Evolutionary conservation across 228 moss, liverwort and hornwort species (phyloP), one percentile per base, ranked within the genome.

Genomic region (Sphagnum magellanicum): DNA sequence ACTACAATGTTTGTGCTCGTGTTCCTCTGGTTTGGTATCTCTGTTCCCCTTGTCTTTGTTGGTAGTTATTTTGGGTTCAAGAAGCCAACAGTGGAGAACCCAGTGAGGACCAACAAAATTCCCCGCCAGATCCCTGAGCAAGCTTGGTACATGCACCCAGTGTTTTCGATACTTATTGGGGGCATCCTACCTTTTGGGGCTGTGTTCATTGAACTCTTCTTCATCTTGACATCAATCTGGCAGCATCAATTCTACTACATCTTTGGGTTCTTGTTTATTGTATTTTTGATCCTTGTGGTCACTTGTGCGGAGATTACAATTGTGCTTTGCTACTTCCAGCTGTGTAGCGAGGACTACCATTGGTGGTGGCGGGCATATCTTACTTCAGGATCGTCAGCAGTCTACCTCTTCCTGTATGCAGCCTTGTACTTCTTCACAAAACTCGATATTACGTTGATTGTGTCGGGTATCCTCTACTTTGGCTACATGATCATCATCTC

Each of bases 281-380:
- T 97, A 53, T 97, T 97, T 72, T 65, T 97, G 53, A 97, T 97
- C 66, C 90, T 97, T 63, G 87, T 93, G 68, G 96, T 97, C 16
- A 97, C 96, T 0, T 97, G 96, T 67, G 96, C 96, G 16, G 96
- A 97, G 65, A 97, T 97, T 71, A 97, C 96, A 10, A 91, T 97
- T 3, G 96, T 97, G 66, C 89, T 97, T 10, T 93, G 96, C 88
- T 97, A 97, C 91, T 97, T 97, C 85, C 96, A 97, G 75, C 72
- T 97, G 52, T 97, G 97, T 72, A 97, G 97, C 63, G 97, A 97
- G 83, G 97, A 97, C 62, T 97, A 97, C 73, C 84, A 97, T 68
- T 97, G 97, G 97, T 97, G 97, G 93, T 97, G 97, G 97, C 87
- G 96, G 71, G 89, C 96, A 0, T 97, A 97, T 76, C 70, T 97